These are phyloP conservation scores for Jaminaea rosea DNA, from an alignment of 1,284 basidiomycete species.

Conservation along the genomic window DNA sequence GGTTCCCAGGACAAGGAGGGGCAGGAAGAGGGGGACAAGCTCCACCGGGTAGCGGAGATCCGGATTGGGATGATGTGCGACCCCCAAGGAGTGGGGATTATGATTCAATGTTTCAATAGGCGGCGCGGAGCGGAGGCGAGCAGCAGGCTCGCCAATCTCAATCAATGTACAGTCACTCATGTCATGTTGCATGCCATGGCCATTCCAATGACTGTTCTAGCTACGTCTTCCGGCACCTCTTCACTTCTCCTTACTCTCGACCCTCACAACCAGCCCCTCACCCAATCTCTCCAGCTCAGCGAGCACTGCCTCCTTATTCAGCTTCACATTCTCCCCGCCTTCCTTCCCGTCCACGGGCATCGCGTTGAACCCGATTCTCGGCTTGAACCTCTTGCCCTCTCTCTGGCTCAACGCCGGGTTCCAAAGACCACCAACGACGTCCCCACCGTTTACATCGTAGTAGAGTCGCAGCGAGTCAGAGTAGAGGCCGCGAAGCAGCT, in stretches of 20 bases:
- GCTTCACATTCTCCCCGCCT: slow-evolving; percentile 50
- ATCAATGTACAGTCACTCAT: too few species aligned
- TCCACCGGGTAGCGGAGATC: slow-evolving; percentile 19
- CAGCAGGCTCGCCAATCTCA: too few species aligned
- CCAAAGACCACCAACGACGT: slow-evolving; percentile 72
- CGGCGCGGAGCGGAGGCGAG: too few species aligned
- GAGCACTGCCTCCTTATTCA: slow-evolving; percentile 65
- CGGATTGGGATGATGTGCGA: slow-evolving; percentile 38
- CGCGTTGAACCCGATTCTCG: slow-evolving; percentile 70
- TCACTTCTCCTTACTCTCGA: slow-evolving; percentile 13
- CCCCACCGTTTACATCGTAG: slow-evolving; percentile 72
- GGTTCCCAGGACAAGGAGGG: slow-evolving; percentile 8
- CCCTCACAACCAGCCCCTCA: slow-evolving; percentile 55
- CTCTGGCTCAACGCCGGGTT: slow-evolving; percentile 56
- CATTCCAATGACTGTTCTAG: too few species aligned
- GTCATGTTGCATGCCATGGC: too few species aligned
- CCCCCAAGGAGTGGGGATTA: slow-evolving; percentile 14
- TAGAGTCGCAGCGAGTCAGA: slow-evolving; percentile 73
- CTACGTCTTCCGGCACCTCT: too few species aligned
- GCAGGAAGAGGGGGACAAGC: slow-evolving; percentile 9
- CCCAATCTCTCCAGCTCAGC: slow-evolving; percentile 73
- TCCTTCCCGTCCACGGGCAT: slow-evolving; percentile 48
- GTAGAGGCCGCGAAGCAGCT: slow-evolving; percentile 61
- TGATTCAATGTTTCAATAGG: not conserved
- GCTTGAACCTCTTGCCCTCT: slow-evolving; percentile 60